phyloP scores from a whole-genome alignment of 1,139 yeast genomes.

The Hansenula anomala region DNA sequence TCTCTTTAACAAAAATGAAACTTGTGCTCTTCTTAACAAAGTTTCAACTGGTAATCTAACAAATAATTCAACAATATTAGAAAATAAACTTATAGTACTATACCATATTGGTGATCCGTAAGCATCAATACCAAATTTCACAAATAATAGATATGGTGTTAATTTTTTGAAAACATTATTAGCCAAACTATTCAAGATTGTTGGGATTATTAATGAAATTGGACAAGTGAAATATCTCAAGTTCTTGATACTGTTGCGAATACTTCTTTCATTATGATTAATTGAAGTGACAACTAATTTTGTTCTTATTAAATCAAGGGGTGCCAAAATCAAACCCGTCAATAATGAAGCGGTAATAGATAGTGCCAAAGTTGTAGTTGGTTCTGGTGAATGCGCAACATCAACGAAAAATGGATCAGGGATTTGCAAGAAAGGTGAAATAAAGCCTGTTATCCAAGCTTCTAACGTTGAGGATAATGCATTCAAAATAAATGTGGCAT shows the following conservation, averaged over 20 bases:
- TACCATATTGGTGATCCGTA: slow-evolving; percentile 60
- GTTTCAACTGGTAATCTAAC: slow-evolving; percentile 87
- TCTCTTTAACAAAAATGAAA: slow-evolving; percentile 46
- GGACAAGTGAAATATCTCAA: slow-evolving; percentile 51
- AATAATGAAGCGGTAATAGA: slow-evolving; percentile 69
- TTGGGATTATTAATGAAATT: slow-evolving; percentile 45
- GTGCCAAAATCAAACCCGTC: slow-evolving; percentile 75
- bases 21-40: slow-evolving; percentile 76
- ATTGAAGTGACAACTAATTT: slow-evolving; percentile 63
- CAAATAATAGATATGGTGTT: slow-evolving; percentile 69
- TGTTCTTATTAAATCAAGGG: slow-evolving; percentile 76
- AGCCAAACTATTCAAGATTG: slow-evolving; percentile 57
- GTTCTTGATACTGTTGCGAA: slow-evolving; percentile 28
- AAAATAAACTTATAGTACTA: slow-evolving; percentile 45
- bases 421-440: slow-evolving; percentile 76
- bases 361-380: slow-evolving; percentile 59
- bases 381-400: slow-evolving; percentile 75
- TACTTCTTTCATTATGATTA: slow-evolving; percentile 25
- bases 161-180: slow-evolving; percentile 60
- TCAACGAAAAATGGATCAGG: slow-evolving; percentile 91
- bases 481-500: slow-evolving; percentile 76
- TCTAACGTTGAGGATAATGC: slow-evolving; percentile 76
- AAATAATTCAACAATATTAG: slow-evolving; percentile 62
- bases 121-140: slow-evolving; percentile 63
- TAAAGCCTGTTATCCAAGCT: slow-evolving; percentile 88